Evolutionary conservation across 2,329 filamentous ascomycete species (phyloP), one percentile per base, ranked within the genome.

Genomic region (Didymella arachidicola): DNA sequence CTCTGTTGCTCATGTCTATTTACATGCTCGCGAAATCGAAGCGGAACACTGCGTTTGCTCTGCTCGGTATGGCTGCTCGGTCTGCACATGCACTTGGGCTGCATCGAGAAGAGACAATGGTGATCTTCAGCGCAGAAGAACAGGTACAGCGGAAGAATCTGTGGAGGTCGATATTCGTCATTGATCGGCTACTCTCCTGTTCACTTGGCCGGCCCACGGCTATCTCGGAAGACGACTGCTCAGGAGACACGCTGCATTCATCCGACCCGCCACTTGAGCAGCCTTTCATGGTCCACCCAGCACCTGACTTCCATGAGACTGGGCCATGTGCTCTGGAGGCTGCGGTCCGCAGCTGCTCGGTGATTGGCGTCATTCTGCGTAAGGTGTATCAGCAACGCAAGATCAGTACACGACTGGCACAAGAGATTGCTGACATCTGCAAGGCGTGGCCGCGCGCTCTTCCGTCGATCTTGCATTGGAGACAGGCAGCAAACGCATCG

Each of bases 161-260:
- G 3, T 90, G 87, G 87, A 83, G 84, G 55, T 87, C 85, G 11
- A 73, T 90, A 0, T 89, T 88, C 58, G 79, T 90, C 14, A 79
- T 90, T 7, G 88, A 90, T 66, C 81, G 85, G 16, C 86, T 89
- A 50, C 78, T 89, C 1, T 83, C 87, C 1, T 84, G 85, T 25
- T 86, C 85, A 1, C 77, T 90, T 1, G 88, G 88, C 5, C 82
- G 86, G 10, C 87, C 87, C 0, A 81, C 82, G 1, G 82, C 84
- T 7, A 89, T 90, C 47, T 81, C 82, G 5, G 84, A 89, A 60
- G 83, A 86, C 18, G 86, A 89, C 59, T 89, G 86, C 69, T 86
- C 85, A 16, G 80, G 81, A 2, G 79, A 82, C 34, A 78, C 80
- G 7, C 69, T 79, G 14, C 69, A 64, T 1, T 73, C 77, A 10